Base-by-base conservation (phyloP, 768 basidiomycete genomes). In the Kwoniella mangroviensis region DNA sequence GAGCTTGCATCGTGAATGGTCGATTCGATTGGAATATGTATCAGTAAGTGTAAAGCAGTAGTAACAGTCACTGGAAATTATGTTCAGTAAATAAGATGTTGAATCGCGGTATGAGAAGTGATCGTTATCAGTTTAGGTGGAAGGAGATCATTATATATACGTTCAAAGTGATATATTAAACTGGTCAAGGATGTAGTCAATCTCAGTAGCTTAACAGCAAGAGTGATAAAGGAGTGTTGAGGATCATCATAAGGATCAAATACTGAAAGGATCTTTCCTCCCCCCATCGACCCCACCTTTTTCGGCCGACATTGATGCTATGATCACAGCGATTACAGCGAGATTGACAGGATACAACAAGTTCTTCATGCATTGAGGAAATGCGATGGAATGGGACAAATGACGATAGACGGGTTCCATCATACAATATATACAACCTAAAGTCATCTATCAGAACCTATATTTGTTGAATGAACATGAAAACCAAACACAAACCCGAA, bases 1-100 rank as follows among this genome's bases (percentile, higher is more conserved):
- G 70, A 55, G 63, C 67, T 53, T 68, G 62, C 69, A 74, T 74
- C 9, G n/a, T 56, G 34, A 34, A 34, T 7, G 34, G 34, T 6
- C 6, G 34, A 34, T 34, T 7, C 34, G 1, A 34, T 34, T 34
- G 34, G 34, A 34, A 34, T 7, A 34, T 34, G 4, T 34, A 34
- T 34, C 6, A 34, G 34, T 34, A 34, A 34, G 34, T 34, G 34
- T 34, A 34, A 34, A 34, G 34, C 34, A 4, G 6, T 34, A 34
- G 34, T n/a, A 34, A 7, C 9, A 34, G 34, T 34, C 34, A 7
- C 34, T 34, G 6, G 34, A 34, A 34, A 34, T 34, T 34, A 34
- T 34, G 34, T 34, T 34, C 6, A 34, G 34, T 34, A 7, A 7
- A 34, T 34, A 34, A 34, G 34, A 34, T 34, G 6, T 7, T 7